Conservation (phyloP, 345 rosid species). For the Sisymbrium altissimum region DNA sequence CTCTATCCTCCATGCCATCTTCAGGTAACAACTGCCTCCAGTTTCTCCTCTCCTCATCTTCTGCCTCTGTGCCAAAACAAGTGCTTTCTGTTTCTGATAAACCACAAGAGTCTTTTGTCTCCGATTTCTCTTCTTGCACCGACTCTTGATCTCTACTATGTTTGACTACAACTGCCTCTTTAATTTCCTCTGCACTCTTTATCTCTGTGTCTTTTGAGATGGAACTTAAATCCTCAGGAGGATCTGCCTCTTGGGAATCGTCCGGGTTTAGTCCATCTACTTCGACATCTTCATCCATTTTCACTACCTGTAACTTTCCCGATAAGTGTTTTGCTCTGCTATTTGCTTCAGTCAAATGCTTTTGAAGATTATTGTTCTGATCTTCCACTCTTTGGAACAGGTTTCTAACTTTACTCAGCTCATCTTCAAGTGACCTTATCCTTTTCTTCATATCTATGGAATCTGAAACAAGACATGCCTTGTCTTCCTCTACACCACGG, state of each 20-base stretch:
- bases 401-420: conserved; percentile 45
- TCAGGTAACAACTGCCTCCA: conserved; percentile 60
- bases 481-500: conserved; percentile 54
- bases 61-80: conserved; percentile 32
- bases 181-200: conserved; percentile 23
- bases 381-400: conserved; percentile 46
- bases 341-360: conserved; percentile 48
- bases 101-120: conserved; percentile 32
- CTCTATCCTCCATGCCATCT: conserved; percentile 65
- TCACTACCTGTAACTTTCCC: conserved; percentile 42
- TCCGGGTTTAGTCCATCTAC: conserved; percentile 1
- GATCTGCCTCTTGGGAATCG: conserved; percentile 13
- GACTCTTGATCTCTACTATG: conserved; percentile 18
- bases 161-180: conserved; percentile 15
- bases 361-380: conserved; percentile 44
- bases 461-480: conserved; percentile 44
- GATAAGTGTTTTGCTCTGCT: conserved; percentile 47
- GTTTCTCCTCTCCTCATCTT: conserved; percentile 46
- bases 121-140: conserved; percentile 27
- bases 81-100: conserved; percentile 36
- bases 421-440: conserved; percentile 56
- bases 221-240: conserved; percentile 4
- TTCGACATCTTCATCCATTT: conserved; percentile 42
- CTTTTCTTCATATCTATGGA: conserved; percentile 42
- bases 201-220: conserved; percentile 7